Percentiles rank a stretch among this genome's conserved stretches.
phyloP scores from a whole-genome alignment of 1,284 basidiomycete species.

The Trichosporon asahii region DNA sequence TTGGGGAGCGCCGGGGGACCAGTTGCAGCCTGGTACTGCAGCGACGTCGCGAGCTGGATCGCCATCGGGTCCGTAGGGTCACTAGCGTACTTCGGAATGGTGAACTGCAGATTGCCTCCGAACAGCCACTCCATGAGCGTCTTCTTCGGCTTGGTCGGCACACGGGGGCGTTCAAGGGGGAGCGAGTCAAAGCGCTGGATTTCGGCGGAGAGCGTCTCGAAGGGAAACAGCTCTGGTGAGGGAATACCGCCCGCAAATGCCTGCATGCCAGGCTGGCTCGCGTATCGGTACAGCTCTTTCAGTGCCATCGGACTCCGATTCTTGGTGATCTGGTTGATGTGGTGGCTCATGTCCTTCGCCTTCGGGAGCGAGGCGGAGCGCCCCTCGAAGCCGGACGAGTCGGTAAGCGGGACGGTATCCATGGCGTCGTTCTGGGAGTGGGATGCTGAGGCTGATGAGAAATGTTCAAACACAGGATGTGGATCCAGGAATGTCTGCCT shows the following conservation, averaged over 20 bases:
- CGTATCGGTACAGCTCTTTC: constrained; percentile 56
- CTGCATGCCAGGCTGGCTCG: constrained; percentile 36
- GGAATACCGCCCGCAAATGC: constrained; percentile 42
- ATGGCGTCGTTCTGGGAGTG: neutral
- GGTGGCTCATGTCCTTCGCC: constrained; percentile 61
- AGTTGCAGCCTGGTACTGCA: constrained; percentile 64
- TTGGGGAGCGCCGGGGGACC: constrained; percentile 48
- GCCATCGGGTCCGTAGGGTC: constrained; percentile 44
- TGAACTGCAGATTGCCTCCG: constrained; percentile 52
- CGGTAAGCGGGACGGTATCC: neutral
- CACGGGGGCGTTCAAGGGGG: constrained; percentile 58
- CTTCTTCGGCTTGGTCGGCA: constrained; percentile 34
- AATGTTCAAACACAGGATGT: neutral
- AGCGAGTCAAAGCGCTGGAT: constrained; percentile 41
- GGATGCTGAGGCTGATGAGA: neutral
- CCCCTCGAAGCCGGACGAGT: neutral
- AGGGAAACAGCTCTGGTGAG: constrained; percentile 52
- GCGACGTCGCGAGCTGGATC: constrained; percentile 62
- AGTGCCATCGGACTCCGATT: constrained; percentile 60
- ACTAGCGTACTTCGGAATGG: constrained; percentile 59
- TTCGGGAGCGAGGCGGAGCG: constrained; percentile 30
- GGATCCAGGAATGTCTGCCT: neutral
- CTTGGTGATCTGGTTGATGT: constrained; percentile 59
- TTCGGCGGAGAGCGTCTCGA: constrained; percentile 49
- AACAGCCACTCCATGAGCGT: constrained; percentile 65